Evolutionary conservation across 129 eudicot genomes (phyloP).

Genomic region (Logfia minima): DNA sequence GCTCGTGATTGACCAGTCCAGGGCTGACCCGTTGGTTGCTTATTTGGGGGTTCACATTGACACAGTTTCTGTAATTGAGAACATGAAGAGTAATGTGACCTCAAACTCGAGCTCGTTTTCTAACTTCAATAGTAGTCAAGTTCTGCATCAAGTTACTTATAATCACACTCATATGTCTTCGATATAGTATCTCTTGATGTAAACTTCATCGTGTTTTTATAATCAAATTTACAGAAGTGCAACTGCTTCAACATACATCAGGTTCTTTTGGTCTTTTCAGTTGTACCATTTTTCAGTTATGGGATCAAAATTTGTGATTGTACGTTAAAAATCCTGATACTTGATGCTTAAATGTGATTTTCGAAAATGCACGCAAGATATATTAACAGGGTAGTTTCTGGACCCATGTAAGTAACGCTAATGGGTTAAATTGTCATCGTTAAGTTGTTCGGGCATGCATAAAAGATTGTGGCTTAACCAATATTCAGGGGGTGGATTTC

Average conservation of each 20-base stretch:
- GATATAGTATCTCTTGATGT: constrained; percentile 9
- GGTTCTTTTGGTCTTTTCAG: constrained; percentile 15
- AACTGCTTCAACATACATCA: not conserved
- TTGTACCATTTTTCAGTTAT: constrained; percentile 19
- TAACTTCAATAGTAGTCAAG: constrained; percentile 36
- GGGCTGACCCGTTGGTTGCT: constrained; percentile 64
- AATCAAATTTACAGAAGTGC: not conserved
- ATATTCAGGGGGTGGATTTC: too few species aligned
- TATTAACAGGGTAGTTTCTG: too few species aligned
- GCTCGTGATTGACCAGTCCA: constrained; percentile 61
- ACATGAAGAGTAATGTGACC: constrained; percentile 3
- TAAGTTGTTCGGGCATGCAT: too few species aligned
- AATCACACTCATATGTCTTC: constrained; percentile 35
- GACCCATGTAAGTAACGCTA: too few species aligned
- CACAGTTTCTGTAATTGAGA: constrained; percentile 36
- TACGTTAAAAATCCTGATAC: not conserved
- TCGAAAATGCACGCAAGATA: too few species aligned
- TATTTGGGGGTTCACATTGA: constrained; percentile 64
- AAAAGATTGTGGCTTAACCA: too few species aligned
- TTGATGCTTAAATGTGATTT: too few species aligned
- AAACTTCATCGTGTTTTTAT: not conserved
- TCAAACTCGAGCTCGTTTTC: constrained; percentile 21
- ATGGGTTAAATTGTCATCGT: too few species aligned
- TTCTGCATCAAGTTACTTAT: constrained; percentile 38
- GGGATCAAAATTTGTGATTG: constrained; percentile 20